Percentiles rank a stretch among this genome's conserved stretches.
phyloP scores from a whole-genome alignment of 768 basidiomycete species.

The Lentinula raphanica region DNA sequence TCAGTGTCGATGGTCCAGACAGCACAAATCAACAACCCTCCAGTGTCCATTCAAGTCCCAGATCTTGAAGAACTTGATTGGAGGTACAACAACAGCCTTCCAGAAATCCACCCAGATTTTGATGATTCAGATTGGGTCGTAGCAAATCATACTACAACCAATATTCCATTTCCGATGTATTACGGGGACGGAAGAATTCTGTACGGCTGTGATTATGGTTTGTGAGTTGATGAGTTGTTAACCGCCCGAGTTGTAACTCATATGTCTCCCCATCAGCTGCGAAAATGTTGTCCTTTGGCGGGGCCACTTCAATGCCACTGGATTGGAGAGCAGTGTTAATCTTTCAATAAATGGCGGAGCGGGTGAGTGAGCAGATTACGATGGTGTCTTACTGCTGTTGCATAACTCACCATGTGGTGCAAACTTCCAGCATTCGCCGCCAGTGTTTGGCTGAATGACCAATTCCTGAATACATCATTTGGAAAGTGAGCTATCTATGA shows the following conservation, averaged over 20 bases:
- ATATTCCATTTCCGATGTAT: conserved; percentile 61
- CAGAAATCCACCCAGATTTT: conserved; percentile 55
- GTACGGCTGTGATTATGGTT: conserved; percentile 85
- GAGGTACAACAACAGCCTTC: conserved; percentile 72
- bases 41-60: neutral
- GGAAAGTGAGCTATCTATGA: conserved; percentile 51
- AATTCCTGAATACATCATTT: conserved; percentile 66
- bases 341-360: conserved; percentile 78
- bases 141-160: conserved; percentile 70
- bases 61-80: conserved; percentile 35
- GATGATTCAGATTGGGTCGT: conserved; percentile 60
- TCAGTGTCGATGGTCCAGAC: conserved; percentile 6
- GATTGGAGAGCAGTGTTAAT: conserved; percentile 58
- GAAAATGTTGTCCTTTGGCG: conserved; percentile 81
- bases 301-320: conserved; percentile 68
- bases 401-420: too few species aligned
- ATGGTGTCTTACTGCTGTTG: neutral
- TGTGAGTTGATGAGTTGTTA: conserved; percentile 38
- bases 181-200: conserved; percentile 76
- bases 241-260: neutral
- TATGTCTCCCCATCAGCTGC: conserved; percentile 44
- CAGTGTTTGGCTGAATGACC: conserved; percentile 73
- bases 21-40: neutral
- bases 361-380: conserved; percentile 33
- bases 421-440: conserved; percentile 70